phyloP scores from a whole-genome alignment of 2,329 filamentous ascomycete genomes.

The Balansia obtecta region DNA sequence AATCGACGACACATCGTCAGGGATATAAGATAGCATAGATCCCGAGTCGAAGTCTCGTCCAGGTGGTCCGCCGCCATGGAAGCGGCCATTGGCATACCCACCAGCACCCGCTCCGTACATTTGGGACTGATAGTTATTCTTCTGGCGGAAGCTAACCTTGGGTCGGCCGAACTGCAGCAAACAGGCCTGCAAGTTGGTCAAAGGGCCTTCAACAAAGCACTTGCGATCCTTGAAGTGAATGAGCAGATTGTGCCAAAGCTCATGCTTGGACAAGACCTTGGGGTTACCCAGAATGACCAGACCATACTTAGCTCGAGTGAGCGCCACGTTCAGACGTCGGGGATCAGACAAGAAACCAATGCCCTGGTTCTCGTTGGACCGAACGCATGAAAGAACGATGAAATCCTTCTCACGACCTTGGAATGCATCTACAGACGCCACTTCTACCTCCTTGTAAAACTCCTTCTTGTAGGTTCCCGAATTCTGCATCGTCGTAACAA shows the following conservation, averaged over 20 bases:
- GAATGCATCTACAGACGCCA: conserved; percentile 96
- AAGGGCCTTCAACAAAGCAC: conserved; percentile 86
- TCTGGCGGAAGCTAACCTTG: conserved; percentile 84
- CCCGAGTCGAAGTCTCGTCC: conserved; percentile 58
- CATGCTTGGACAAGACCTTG: conserved; percentile 94
- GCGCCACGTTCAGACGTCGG: conserved; percentile 88
- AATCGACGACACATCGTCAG: conserved; percentile 92
- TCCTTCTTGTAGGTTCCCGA: conserved; percentile 97
- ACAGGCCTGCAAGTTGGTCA: conserved; percentile 92
- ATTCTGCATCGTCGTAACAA: conserved; percentile 98
- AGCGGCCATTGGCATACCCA: conserved; percentile 28
- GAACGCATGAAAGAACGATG: conserved; percentile 93
- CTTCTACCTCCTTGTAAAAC: conserved; percentile 95
- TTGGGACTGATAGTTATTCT: conserved; percentile 62
- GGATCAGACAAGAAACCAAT: conserved; percentile 98
- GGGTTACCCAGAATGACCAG: conserved; percentile 95
- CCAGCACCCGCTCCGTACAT: conserved; percentile 35
- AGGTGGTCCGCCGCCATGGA: conserved; percentile 26
- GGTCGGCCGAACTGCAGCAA: conserved; percentile 90
- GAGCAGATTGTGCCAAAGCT: conserved; percentile 90
- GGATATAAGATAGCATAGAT: conserved; percentile 89
- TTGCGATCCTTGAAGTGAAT: conserved; percentile 95
- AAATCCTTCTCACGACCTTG: conserved; percentile 98
- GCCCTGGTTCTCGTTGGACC: conserved; percentile 96
- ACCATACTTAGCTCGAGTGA: conserved; percentile 94